Conservation (phyloP, 129 eudicot species). For the Silybum marianum region DNA sequence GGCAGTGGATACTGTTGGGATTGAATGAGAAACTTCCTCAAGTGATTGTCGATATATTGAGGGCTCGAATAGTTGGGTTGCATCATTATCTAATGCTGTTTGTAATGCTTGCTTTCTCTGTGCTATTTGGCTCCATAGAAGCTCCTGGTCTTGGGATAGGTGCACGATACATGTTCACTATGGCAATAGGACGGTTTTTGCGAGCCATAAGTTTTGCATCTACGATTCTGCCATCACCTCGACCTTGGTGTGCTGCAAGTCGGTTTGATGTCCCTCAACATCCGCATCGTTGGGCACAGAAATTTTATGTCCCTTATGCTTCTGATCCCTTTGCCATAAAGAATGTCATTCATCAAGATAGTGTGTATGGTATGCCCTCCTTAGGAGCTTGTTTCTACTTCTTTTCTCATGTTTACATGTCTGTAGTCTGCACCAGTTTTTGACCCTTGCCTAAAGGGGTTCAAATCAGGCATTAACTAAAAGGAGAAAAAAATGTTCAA, state of each 20-base stretch:
- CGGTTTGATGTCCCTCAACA: constrained; percentile 76
- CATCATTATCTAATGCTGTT: constrained; percentile 94
- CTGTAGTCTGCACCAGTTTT: background rate
- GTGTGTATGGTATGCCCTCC: constrained; percentile 66
- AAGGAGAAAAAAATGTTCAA: background rate
- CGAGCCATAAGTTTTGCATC: constrained; percentile 83
- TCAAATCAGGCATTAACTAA: background rate
- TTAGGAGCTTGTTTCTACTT: background rate
- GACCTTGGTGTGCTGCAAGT: constrained; percentile 97
- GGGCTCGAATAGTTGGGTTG: constrained; percentile 87
- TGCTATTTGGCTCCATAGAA: constrained; percentile 80
- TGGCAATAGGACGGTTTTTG: constrained; percentile 89
- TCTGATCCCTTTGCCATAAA: constrained; percentile 66
- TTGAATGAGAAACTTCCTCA: constrained; percentile 88
- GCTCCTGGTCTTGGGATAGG: constrained; percentile 99
- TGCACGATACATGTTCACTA: constrained; percentile 96
- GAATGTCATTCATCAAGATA: constrained; percentile 57
- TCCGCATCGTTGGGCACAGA: constrained; percentile 94
- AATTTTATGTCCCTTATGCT: constrained; percentile 90
- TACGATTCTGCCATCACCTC: constrained; percentile 92
- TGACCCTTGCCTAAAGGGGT: too few relatives aligned
- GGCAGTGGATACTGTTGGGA: constrained; percentile 92
- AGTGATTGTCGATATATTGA: constrained; percentile 56
- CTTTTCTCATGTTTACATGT: constrained; percentile 1
- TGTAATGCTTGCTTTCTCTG: constrained; percentile 96